Conservation (phyloP, 2,329 filamentous ascomycete species). For the Pseudogymnoascus sp. region DNA sequence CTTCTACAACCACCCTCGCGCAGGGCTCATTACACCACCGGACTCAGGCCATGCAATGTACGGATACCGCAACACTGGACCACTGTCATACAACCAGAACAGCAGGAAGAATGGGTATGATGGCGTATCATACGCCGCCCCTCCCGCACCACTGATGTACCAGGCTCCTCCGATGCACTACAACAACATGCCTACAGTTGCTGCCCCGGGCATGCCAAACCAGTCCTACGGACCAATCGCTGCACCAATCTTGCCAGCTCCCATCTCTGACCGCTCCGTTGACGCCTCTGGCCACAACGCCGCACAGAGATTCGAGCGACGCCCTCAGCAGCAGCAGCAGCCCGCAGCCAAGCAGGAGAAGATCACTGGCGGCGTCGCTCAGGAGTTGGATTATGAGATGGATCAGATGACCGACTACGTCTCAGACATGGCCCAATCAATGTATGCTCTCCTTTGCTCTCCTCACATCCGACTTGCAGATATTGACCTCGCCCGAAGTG, state of each 20-base stretch:
- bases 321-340: slow-evolving; percentile 31
- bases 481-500: slow-evolving; percentile 56
- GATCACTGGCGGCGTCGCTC: slow-evolving; percentile 54
- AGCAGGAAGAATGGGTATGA: slow-evolving; percentile 18
- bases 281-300: slow-evolving; percentile 32
- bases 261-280: slow-evolving; percentile 30
- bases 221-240: slow-evolving; percentile 37
- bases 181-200: slow-evolving; percentile 28
- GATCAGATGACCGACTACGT: slow-evolving; percentile 71
- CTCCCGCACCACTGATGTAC: slow-evolving; percentile 23
- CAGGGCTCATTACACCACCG: slow-evolving; percentile 40
- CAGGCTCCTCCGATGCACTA: slow-evolving; percentile 22
- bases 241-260: slow-evolving; percentile 34
- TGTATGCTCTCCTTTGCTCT: slow-evolving; percentile 49
- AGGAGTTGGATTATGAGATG: slow-evolving; percentile 70
- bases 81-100: slow-evolving; percentile 20
- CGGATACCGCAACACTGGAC: slow-evolving; percentile 32
- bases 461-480: slow-evolving; percentile 47
- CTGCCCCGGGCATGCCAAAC: slow-evolving; percentile 24
- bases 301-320: slow-evolving; percentile 24
- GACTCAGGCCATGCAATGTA: slow-evolving; percentile 28
- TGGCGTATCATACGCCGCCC: slow-evolving; percentile 35
- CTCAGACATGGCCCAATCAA: slow-evolving; percentile 61
- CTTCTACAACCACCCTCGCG: slow-evolving; percentile 38
- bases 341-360: slow-evolving; percentile 26